phyloP scores from a whole-genome alignment of 2,329 filamentous ascomycete species.

The Shiraia sp. region DNA sequence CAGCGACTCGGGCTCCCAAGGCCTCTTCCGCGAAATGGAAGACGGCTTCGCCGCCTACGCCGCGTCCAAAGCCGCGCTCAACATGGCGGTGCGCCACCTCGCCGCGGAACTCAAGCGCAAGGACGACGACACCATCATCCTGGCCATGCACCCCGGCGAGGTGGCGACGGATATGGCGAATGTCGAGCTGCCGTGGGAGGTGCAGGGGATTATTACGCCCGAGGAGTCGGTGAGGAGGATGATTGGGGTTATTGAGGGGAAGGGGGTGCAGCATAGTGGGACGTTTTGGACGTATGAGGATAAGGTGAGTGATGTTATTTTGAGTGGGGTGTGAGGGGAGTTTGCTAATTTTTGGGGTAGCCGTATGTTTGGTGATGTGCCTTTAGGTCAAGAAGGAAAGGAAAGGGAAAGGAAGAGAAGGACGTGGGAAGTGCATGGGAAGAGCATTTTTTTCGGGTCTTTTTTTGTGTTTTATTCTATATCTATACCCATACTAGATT shows the following conservation, averaged over 20 bases:
- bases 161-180: constrained; percentile 62
- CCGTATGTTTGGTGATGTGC: constrained; percentile 35
- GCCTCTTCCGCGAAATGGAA: constrained; percentile 57
- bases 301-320: constrained; percentile 44
- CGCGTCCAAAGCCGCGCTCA: constrained; percentile 61
- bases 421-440: no score
- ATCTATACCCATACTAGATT: no score
- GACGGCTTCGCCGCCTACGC: constrained; percentile 63
- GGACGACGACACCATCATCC: constrained; percentile 53
- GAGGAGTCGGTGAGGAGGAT: constrained; percentile 56
- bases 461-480: no score
- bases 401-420: no score
- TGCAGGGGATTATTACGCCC: constrained; percentile 56
- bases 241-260: constrained; percentile 56
- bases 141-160: constrained; percentile 63
- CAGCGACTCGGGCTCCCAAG: constrained; percentile 59
- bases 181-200: constrained; percentile 55
- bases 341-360: constrained; percentile 14
- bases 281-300: constrained; percentile 63
- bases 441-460: no score
- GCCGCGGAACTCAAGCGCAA: constrained; percentile 59
- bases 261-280: constrained; percentile 53
- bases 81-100: constrained; percentile 60
- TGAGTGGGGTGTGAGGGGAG: neutral
- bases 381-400: neutral